Evolutionary conservation across 371 early-diverging fungal species (phyloP), one percentile per base, ranked within the genome.

Genomic region (Cokeromyces recurvatus): DNA sequence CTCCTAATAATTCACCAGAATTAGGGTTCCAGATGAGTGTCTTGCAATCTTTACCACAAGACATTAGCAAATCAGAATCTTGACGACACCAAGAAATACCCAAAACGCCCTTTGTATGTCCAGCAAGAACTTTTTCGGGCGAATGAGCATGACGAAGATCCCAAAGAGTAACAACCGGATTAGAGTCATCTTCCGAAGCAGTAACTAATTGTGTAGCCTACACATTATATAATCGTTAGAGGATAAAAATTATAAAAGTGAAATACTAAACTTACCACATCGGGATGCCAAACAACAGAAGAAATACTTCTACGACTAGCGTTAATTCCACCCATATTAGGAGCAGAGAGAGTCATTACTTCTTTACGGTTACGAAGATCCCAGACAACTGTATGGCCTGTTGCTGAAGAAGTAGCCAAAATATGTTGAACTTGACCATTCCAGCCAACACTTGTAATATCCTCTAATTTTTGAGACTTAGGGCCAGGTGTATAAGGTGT

Each of bases 371-470:
- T 86, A 36, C 91, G 81, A 49, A 96, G 75, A 76, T 97, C 97
- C 96, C 97, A 97, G 14, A 96, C 86, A 17, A 94, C 94, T 4
- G 94, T 91, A 59, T 87, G 78, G 19, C 98, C 97, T 42, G 92
- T 91, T 46, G 85, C 87, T 23, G 90, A 89, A 15, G 91, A 86
- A 3, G 91, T 90, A 5, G 95, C 94, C 45, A 98, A 71, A 62
- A 98, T 98, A 53, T 96, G 92, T 38, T 87, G 83, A 23, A 91
- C 92, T 57, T 91, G 89, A 51, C 87, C 81, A 68, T 97, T 98
- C 97, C 97, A 98, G 17, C 89, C 78, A 22, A 96, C 74, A 19
- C 83, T 73, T 0, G 92, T 94, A 20, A 98, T 79, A 51, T 90
- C 92, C 37, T 92, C 96, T 20, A 96, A 64, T 38, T 86, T 86